Evolutionary conservation across 1,284 basidiomycete genomes (phyloP).

Genomic region (Melampsora larici-populina): DNA sequence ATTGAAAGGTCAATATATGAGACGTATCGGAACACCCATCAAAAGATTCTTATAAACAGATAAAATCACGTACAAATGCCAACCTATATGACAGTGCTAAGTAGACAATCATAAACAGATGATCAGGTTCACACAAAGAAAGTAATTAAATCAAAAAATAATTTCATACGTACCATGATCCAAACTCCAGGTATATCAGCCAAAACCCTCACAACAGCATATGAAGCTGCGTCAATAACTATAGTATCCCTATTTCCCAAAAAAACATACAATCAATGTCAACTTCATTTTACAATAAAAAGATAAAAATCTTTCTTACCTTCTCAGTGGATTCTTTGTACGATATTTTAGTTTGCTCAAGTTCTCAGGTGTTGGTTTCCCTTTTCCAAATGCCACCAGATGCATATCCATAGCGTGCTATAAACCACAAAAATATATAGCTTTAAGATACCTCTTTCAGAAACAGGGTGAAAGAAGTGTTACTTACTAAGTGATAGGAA

Average conservation of each 20-base stretch:
- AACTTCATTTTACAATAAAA: neutral
- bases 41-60: too few relatives aligned
- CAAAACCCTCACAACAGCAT: constrained; percentile 15
- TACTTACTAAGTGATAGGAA: constrained; percentile 5
- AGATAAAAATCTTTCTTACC: neutral
- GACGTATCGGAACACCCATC: too few relatives aligned
- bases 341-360: neutral
- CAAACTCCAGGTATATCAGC: constrained; percentile 42
- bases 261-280: neutral
- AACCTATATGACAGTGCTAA: too few relatives aligned
- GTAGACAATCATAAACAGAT: too few relatives aligned
- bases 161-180: constrained; percentile 32
- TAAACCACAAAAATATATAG: neutral
- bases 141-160: too few relatives aligned
- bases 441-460: neutral
- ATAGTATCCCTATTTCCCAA: constrained; percentile 26
- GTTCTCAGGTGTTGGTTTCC: neutral
- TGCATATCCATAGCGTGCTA: constrained; percentile 43
- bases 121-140: too few relatives aligned
- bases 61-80: too few relatives aligned
- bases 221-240: constrained; percentile 31
- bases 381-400: constrained; percentile 31
- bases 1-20: too few relatives aligned
- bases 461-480: neutral
- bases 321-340: constrained; percentile 11